These are phyloP conservation scores for Pugionium dolabratum DNA, from an alignment of 345 rosid species.

Conservation along the genomic window DNA sequence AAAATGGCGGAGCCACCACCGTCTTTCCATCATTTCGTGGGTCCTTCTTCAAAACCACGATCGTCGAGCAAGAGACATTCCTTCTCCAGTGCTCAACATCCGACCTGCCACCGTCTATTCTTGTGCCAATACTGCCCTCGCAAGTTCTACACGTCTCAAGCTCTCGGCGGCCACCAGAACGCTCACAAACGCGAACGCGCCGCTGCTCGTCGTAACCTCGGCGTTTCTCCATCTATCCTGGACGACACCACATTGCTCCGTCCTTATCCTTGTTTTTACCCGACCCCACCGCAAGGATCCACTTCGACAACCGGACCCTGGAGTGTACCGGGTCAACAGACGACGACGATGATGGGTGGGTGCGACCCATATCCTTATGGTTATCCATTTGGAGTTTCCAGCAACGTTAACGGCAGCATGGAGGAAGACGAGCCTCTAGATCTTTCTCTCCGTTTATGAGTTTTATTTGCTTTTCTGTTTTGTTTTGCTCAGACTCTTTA, in stretches of 20 bases:
- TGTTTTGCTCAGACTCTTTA: constrained; percentile 19
- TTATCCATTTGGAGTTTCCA: constrained; percentile 12
- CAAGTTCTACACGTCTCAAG: constrained; percentile 90
- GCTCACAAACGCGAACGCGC: constrained; percentile 98
- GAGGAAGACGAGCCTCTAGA: constrained; percentile 38
- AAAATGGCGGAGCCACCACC: too few species aligned
- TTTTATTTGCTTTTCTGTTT: constrained; percentile 12
- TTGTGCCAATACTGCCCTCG: constrained; percentile 84
- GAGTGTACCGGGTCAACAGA: constrained; percentile 11
- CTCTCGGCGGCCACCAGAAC: constrained; percentile 97
- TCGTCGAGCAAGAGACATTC: constrained; percentile 32
- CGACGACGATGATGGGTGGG: constrained; percentile 10
- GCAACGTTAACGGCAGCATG: constrained; percentile 6
- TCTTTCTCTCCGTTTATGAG: constrained; percentile 42
- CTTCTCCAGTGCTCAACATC: constrained; percentile 26
- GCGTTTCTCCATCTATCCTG: constrained; percentile 31
- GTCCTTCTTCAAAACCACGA: constrained; percentile 30
- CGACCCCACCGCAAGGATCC: constrained; percentile 15
- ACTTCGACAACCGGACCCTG: background rate
- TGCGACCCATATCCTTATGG: constrained; percentile 24
- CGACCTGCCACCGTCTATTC: constrained; percentile 50
- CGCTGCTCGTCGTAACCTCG: constrained; percentile 62
- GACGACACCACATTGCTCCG: constrained; percentile 19
- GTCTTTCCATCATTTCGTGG: constrained; percentile 27
- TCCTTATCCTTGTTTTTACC: constrained; percentile 32